Evolutionary conservation across 2,329 filamentous ascomycete species (phyloP), one percentile per base, ranked within the genome.

Genomic region (Tolypocladium paradoxum): DNA sequence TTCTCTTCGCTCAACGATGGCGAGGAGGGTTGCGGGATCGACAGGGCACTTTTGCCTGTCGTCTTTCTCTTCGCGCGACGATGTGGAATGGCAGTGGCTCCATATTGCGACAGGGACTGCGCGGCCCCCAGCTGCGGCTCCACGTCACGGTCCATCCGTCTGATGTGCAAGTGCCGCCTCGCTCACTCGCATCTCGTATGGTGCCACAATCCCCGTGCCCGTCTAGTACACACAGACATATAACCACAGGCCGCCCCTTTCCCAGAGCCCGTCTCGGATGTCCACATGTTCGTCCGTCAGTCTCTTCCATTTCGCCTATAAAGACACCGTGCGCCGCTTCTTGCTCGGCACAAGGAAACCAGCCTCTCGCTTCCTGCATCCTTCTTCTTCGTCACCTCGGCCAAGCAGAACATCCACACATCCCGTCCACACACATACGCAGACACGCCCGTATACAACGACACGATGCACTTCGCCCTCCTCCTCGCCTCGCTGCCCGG

Each of bases 381-480:
- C 27, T 20, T 33, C 24, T 27, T 24, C 22, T 29, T 16, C 24
- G 7, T n/a, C 40, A 6, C 24, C 8, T n/a, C 20, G 24, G 4
- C 3, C 16, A 27, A 27, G 3, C 22, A 27, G 22, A 24, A 7
- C n/a, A n/a, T 18, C 7, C 38, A 6, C 18, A 31, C 8, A n/a
- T n/a, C n/a, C n/a, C n/a, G n/a, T n/a, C n/a, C n/a, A 16, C 8
- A 14, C 18, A 33, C 3, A 7, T 4, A 29, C 14, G 18, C 9
- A 20, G 7, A 37, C 1, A 20, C 37, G 1, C 22, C 8, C 43
- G 7, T 45, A 9, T n/a, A 18, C 16, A 45, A 40, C 36, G 20
- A 11, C 38, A 38, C 7, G 18, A 61, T 57, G 56, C 52, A 54
- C 52, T 50, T 49, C 50, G 22, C 22, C 37, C 31, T 53, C 36